These are phyloP conservation scores for Pterocarpus santalinus DNA, from an alignment of 306 rosid species.

Conservation along the genomic window DNA sequence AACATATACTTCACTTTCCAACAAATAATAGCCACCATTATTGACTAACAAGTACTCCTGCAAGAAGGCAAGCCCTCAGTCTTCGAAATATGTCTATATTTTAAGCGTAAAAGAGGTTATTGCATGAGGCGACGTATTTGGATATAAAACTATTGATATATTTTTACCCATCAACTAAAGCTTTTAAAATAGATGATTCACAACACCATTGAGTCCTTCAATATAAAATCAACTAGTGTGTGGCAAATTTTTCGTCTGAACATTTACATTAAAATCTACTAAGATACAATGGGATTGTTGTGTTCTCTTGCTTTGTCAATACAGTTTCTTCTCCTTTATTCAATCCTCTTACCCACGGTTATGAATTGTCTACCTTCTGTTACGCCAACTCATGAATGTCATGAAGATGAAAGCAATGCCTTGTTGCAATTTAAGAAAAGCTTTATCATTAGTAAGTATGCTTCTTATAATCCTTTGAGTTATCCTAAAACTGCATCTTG, in stretches of 20 bases:
- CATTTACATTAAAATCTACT: neutral
- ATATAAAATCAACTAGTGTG: neutral
- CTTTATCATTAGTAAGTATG: neutral
- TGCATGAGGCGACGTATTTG: no score
- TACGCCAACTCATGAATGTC: neutral
- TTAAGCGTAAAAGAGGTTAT: no score
- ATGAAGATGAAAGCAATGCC: slow-evolving; percentile 37
- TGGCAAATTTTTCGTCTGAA: neutral
- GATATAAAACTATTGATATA: no score
- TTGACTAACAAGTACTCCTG: no score
- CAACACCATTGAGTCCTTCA: neutral
- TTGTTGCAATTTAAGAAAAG: slow-evolving; percentile 42
- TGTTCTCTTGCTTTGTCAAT: neutral
- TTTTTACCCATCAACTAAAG: no score
- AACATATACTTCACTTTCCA: no score
- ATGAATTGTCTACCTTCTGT: neutral
- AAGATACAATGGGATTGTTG: slow-evolving; percentile 20
- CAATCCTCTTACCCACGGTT: neutral
- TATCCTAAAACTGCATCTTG: slow-evolving; percentile 48
- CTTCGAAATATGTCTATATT: no score
- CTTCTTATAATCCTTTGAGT: slow-evolving; percentile 14
- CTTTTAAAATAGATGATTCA: no score
- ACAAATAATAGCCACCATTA: no score
- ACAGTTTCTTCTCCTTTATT: neutral
- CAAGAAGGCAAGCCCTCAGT: no score